A percentile compares a stretch with the other conserved stretches of the same genome.
phyloP scores from a whole-genome alignment of 106 monocot genomes.

The Agapanthus africanus region DNA sequence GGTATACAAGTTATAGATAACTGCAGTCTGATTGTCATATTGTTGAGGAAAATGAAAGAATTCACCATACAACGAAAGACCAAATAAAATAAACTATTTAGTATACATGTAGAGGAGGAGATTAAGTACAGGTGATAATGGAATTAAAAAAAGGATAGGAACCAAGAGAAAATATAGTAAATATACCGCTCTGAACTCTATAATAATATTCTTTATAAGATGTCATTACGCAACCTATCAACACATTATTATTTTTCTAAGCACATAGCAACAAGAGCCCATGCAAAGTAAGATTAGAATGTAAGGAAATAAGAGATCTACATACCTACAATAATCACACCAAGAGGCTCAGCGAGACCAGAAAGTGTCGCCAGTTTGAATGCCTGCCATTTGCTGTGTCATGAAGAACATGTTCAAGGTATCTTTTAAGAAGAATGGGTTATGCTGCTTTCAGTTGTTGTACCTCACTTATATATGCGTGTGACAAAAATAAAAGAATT shows the following conservation, averaged over 20 bases:
- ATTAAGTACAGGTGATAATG: too few species aligned
- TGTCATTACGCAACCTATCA: too few species aligned
- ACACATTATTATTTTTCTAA: background rate
- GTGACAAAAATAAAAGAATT: background rate
- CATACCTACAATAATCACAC: constrained; percentile 90
- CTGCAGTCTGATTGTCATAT: too few species aligned
- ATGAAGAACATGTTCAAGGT: background rate
- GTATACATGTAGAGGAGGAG: background rate
- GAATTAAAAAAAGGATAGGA: background rate
- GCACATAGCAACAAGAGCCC: background rate
- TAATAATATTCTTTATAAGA: too few species aligned
- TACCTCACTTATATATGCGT: background rate
- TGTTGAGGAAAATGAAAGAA: too few species aligned
- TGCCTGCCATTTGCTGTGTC: constrained; percentile 81
- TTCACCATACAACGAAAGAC: too few species aligned
- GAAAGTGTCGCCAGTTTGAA: constrained; percentile 91
- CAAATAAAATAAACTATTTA: too few species aligned
- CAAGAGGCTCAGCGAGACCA: constrained; percentile 97
- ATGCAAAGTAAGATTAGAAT: background rate
- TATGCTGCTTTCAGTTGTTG: background rate
- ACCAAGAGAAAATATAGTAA: too few species aligned
- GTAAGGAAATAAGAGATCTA: background rate
- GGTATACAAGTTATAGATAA: too few species aligned
- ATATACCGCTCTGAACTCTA: background rate
- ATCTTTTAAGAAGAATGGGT: background rate